phyloP scores from a whole-genome alignment of 768 basidiomycete genomes.

The Termitomyces sp. region DNA sequence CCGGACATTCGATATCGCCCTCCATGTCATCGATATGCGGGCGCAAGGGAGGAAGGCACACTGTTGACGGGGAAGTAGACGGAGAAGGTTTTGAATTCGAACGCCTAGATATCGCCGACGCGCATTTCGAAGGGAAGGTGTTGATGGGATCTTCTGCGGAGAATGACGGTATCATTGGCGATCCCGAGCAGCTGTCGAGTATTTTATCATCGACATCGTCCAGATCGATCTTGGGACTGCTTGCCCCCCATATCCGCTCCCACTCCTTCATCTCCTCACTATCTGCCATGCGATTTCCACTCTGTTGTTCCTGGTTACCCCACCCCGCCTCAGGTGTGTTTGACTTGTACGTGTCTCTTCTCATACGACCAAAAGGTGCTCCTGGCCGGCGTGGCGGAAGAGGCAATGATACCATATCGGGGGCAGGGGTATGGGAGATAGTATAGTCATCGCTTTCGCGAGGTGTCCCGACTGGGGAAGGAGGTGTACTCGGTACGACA shows the following conservation, averaged over 20 bases:
- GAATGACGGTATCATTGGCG: constrained; percentile 47
- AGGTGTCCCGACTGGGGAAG: not conserved
- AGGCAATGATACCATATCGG: constrained; percentile 32
- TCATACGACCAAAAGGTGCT: not conserved
- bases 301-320: not conserved
- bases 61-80: not conserved
- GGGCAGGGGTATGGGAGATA: constrained; percentile 27
- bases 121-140: constrained; percentile 24
- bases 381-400: constrained; percentile 29
- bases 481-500: not conserved
- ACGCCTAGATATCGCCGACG: not conserved
- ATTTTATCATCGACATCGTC: constrained; percentile 2
- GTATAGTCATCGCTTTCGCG: constrained; percentile 24
- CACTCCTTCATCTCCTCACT: not conserved
- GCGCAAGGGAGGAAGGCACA: not conserved
- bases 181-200: constrained; percentile 9
- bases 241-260: constrained; percentile 7
- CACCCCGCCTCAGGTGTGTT: not conserved
- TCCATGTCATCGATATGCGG: not conserved
- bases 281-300: not conserved
- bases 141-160: constrained; percentile 42
- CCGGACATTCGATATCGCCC: not conserved
- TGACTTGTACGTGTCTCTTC: constrained; percentile 3
- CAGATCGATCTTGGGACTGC: not conserved
- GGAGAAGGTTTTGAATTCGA: constrained; percentile 4